Evolutionary conservation across 2,329 filamentous ascomycete genomes (phyloP), one percentile per base, ranked within the genome.

Genomic region (Trichoderma asperellum): DNA sequence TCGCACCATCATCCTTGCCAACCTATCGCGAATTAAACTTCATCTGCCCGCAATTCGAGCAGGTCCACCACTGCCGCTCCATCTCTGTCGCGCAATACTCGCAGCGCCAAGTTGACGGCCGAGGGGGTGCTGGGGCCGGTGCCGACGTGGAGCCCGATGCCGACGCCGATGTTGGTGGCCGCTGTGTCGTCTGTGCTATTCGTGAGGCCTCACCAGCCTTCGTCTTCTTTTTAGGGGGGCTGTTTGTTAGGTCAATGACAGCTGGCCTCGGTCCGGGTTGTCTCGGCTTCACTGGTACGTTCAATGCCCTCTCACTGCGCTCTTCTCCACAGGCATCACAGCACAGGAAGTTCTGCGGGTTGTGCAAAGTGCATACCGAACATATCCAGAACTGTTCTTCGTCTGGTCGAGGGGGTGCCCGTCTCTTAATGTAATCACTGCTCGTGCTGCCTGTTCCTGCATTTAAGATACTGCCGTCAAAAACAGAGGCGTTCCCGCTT

Each of bases 301-400:
- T 29, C 27, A 66, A 37, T 35, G 68, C 47, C 14, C 27, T 32
- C 43, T 66, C 71, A 53, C 72, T 75, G 65, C 83, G 79, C 74
- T 85, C 81, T 11, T 76, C 77, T 11, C 83, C 83, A 73, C 88
- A 90, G 5, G 85, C 87, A 71, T 87, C 87, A 74, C 88, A 90
- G 72, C 79, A 83, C 32, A 86, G 78, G 71, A 80, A 86, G n/a
- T 72, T 78, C 10, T 76, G 70, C 1, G 84, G 83, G 72, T 90
- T 90, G 68, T 84, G 81, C 27, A 89, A 78, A 0, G 88, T 90
- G 74, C 88, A 90, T 14, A 83, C 76, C 24, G 77, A 75, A 73
- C 88, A 90, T 11, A 79, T 80, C 88, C 88, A 90, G 34, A 76
- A 52, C 21, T 21, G 43, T 24, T 43, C 60, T 21, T 59, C 61